Conservation (phyloP, 2,329 filamentous ascomycete species). For the Neonectria punicea region DNA sequence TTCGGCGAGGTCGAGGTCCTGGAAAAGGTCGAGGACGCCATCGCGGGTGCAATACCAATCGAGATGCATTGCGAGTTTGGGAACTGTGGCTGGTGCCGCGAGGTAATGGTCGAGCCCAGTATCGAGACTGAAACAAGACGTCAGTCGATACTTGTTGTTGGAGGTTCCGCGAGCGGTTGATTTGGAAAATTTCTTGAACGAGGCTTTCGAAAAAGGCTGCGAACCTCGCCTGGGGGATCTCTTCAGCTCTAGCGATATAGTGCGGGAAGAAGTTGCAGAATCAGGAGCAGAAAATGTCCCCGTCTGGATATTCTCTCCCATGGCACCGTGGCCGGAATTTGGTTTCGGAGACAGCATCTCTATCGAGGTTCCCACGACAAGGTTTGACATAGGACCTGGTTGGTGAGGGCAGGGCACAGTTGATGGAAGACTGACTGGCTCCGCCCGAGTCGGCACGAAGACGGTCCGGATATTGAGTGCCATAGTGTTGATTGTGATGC, state of each 20-base stretch:
- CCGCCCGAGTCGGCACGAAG: not conserved
- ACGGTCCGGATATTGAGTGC: not conserved
- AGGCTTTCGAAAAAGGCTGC: not conserved
- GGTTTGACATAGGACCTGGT: not conserved
- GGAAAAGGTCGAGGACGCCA: conserved; percentile 5
- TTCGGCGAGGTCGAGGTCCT: not conserved
- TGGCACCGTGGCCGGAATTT: not conserved
- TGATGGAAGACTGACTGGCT: not conserved
- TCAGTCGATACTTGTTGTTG: not conserved
- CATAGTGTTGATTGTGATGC: not conserved
- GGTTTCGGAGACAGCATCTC: not conserved
- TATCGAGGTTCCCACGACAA: not conserved
- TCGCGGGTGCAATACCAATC: not conserved
- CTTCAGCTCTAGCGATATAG: not conserved
- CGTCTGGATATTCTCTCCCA: not conserved
- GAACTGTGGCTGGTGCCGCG: not conserved
- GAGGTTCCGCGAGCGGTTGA: not conserved
- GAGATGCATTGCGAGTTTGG: not conserved
- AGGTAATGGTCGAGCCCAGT: too few relatives aligned
- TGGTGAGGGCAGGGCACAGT: not conserved
- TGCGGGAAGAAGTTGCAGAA: not conserved
- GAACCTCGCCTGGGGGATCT: not conserved
- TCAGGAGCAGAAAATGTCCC: not conserved
- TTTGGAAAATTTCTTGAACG: not conserved
- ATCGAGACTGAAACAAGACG: not conserved